These are phyloP conservation scores for Poronia punctata DNA, from an alignment of 495 filamentous ascomycete species.

Conservation along the genomic window DNA sequence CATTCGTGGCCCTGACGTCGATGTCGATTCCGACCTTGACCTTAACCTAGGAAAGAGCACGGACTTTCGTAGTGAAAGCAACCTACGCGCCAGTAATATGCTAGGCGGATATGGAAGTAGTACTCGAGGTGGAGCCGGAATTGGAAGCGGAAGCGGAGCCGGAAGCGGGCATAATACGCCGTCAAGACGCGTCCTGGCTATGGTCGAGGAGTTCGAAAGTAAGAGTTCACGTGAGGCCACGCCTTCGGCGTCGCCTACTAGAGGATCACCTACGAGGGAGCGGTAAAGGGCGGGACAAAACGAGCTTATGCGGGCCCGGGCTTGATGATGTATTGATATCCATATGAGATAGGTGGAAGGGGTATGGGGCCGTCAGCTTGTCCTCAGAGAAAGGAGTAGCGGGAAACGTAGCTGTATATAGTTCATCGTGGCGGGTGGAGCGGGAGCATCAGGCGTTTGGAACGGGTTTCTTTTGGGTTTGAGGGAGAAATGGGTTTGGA, in stretches of 20 bases:
- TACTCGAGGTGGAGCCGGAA: neutral
- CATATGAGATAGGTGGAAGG: neutral
- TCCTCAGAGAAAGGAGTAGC: no score
- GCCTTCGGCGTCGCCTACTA: slow-evolving; percentile 12
- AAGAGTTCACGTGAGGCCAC: slow-evolving; percentile 27
- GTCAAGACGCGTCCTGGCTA: slow-evolving; percentile 34
- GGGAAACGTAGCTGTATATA: no score
- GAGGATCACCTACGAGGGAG: neutral
- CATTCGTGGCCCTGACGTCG: no score
- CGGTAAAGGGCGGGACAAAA: neutral
- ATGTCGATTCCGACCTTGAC: no score
- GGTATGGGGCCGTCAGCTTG: no score
- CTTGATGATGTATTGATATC: no score
- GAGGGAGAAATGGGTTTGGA: no score
- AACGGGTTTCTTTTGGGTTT: no score
- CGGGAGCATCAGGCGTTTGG: no score
- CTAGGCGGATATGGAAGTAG: no score
- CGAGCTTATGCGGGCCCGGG: no score
- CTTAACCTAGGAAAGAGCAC: neutral
- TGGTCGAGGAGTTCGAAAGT: slow-evolving; percentile 41
- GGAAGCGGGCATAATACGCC: slow-evolving; percentile 19
- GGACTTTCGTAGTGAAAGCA: slow-evolving; percentile 9
- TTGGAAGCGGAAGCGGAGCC: slow-evolving; percentile 8
- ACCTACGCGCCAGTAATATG: slow-evolving; percentile 2
- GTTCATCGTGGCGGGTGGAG: no score